phyloP scores from a whole-genome alignment of 805 yeast genomes.

The Myxozyma neglecta region DNA sequence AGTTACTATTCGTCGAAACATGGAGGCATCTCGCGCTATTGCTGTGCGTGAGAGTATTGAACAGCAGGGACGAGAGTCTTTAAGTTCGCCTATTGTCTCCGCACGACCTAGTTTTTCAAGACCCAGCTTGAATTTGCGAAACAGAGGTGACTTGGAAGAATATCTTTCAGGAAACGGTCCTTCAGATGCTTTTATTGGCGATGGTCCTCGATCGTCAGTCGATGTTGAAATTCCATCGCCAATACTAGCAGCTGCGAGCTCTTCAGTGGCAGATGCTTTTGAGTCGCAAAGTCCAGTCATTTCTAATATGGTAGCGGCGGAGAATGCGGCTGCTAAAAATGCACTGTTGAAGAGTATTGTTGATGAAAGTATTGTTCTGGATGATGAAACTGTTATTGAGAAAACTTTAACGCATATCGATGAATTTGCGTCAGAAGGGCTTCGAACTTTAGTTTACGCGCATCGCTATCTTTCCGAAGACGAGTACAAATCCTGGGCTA shows the following conservation, averaged over 20 bases:
- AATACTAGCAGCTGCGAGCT: slow-evolving; percentile 2
- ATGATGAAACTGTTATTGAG: slow-evolving; percentile 77
- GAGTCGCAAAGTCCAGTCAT: slow-evolving; percentile 3
- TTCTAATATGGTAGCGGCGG: slow-evolving; percentile 2
- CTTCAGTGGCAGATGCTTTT: slow-evolving; percentile 9
- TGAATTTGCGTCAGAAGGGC: slow-evolving; percentile 91
- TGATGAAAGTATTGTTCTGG: slow-evolving; percentile 58
- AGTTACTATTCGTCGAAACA: slow-evolving; percentile 62
- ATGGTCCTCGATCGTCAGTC: slow-evolving; percentile 18
- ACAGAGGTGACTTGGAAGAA: slow-evolving; percentile 35
- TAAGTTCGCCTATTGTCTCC: neutral
- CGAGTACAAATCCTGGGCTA: slow-evolving; percentile 67
- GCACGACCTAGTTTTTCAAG: slow-evolving; percentile 42
- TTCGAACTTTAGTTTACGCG: slow-evolving; percentile 83
- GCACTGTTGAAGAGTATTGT: slow-evolving; percentile 32
- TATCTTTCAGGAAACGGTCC: slow-evolving; percentile 33
- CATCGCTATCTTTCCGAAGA: slow-evolving; percentile 64
- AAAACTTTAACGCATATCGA: slow-evolving; percentile 87
- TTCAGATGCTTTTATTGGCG: slow-evolving; percentile 34
- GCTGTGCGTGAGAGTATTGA: slow-evolving; percentile 55
- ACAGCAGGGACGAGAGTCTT: slow-evolving; percentile 4
- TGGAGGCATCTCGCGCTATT: slow-evolving; percentile 70
- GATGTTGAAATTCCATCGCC: slow-evolving; percentile 21
- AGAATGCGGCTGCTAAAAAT: neutral
- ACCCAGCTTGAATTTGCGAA: slow-evolving; percentile 36